phyloP scores from a whole-genome alignment of 2,329 filamentous ascomycete species.

The Aspergillus sp. region DNA sequence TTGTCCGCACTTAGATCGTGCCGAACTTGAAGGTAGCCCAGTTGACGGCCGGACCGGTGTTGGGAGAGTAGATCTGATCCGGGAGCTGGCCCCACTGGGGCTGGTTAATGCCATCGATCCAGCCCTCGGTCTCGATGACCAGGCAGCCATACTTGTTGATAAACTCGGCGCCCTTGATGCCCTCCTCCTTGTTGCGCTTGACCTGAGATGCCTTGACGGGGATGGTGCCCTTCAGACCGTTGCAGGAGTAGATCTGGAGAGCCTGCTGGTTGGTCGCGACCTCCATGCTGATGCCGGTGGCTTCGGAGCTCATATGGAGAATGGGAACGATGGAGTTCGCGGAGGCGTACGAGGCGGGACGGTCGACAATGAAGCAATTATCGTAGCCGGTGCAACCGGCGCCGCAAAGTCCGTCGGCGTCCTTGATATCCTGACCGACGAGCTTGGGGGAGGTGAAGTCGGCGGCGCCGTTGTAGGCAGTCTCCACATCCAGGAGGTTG shows the following conservation, averaged over 20 bases:
- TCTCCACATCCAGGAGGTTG: slow-evolving; percentile 71
- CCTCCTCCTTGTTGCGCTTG: slow-evolving; percentile 55
- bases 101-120: slow-evolving; percentile 90
- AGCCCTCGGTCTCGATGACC: slow-evolving; percentile 89
- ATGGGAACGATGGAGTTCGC: slow-evolving; percentile 40
- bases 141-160: slow-evolving; percentile 73
- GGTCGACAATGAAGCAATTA: slow-evolving; percentile 51
- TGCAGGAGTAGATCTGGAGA: slow-evolving; percentile 85
- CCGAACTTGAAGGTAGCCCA: slow-evolving; percentile 46
- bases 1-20: slow-evolving; percentile 26
- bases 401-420: slow-evolving; percentile 72
- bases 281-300: slow-evolving; percentile 78
- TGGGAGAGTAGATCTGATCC: slow-evolving; percentile 41
- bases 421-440: slow-evolving; percentile 66
- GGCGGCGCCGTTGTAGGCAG: slow-evolving; percentile 53
- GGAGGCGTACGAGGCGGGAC: slow-evolving; percentile 33
- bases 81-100: slow-evolving; percentile 73
- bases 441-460: slow-evolving; percentile 76
- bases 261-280: slow-evolving; percentile 81
- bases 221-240: slow-evolving; percentile 65
- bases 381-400: slow-evolving; percentile 82
- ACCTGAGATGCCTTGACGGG: slow-evolving; percentile 42
- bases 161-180: slow-evolving; percentile 44
- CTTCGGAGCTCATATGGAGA: slow-evolving; percentile 63
- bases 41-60: slow-evolving; percentile 40